phyloP scores from a whole-genome alignment of 2,329 filamentous ascomycete genomes.

The Xylaria sp. region DNA sequence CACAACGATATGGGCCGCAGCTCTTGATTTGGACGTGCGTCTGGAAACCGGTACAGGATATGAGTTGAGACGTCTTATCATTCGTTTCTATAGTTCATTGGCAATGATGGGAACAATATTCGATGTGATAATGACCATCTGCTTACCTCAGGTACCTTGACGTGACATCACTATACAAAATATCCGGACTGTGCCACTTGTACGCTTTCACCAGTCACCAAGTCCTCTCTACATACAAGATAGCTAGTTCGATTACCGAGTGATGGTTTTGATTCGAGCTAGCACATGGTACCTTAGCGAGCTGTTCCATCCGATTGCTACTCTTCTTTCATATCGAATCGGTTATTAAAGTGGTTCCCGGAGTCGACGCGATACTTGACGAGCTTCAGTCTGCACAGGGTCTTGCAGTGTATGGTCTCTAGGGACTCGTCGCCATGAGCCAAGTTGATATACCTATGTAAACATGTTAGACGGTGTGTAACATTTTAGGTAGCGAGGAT shows the following conservation, averaged over 20 bases:
- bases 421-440: background rate
- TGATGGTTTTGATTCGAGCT: too few species aligned
- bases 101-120: background rate
- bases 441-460: background rate
- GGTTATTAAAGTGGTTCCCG: background rate
- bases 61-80: background rate
- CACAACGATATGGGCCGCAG: constrained; percentile 35
- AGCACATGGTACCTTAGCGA: background rate
- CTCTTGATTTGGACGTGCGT: constrained; percentile 38
- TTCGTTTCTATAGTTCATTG: background rate
- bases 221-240: too few species aligned
- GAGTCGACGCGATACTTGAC: background rate
- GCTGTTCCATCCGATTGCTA: background rate
- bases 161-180: background rate
- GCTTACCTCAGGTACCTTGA: background rate
- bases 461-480: background rate
- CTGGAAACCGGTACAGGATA: constrained; percentile 30
- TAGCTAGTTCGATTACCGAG: too few species aligned
- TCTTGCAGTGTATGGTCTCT: background rate
- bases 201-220: too few species aligned
- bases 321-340: background rate
- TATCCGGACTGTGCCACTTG: too few species aligned
- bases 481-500: too few species aligned
- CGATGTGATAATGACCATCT: background rate
- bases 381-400: background rate